Base-by-base conservation (phyloP, 2,329 filamentous ascomycete species). In the Calonectria montana region DNA sequence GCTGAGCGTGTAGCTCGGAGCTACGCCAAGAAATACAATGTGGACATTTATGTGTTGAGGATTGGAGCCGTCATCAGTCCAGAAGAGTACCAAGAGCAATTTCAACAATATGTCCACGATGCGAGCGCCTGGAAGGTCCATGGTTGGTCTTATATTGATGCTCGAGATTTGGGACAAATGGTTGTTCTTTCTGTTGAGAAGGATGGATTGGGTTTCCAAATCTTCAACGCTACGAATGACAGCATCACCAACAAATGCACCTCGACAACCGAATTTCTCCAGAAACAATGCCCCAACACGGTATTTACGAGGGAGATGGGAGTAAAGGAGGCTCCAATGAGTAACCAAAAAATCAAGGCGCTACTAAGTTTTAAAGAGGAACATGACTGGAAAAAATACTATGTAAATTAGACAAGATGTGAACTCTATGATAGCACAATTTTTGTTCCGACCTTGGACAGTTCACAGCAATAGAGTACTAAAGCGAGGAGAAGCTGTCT, bases 221-320 rank as follows among this genome's bases (percentile, higher is more conserved):
- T 92, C 0, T 92, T 92, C 81, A 92, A 92, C 77, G 90, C 90
- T 2, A 91, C 89, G 0, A 92, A 92, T 76, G 87, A 91, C 76
- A 88, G 85, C 3, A 91, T 91, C 61, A 92, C 90, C 0, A 87
- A 87, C 4, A 85, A 83, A 10, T 91, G 31, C 6, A 16, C 89
- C 0, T 82, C 81, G 50, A 62, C 57, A 9, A 29, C 18, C 1
- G 84, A 88, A 69, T 90, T 91, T 70, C 76, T 92, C 66, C 82
- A 86, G 76, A 83, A 87, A 76, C 81, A 81, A 12, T 87, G 84
- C 66, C 89, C 89, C 0, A 82, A 85, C 23, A 87, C 86, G 16
- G 83, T 85, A 1, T 83, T 92, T 50, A 89, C 86, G 29, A 82
- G 89, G 62, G 86, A 90, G 70, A 87, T 92, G 87, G 89, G 81